Percentiles rank a stretch among this genome's conserved stretches.
These are phyloP conservation scores for Leccinellum rugosiceps DNA, from an alignment of 768 basidiomycete genomes.

Conservation along the genomic window DNA sequence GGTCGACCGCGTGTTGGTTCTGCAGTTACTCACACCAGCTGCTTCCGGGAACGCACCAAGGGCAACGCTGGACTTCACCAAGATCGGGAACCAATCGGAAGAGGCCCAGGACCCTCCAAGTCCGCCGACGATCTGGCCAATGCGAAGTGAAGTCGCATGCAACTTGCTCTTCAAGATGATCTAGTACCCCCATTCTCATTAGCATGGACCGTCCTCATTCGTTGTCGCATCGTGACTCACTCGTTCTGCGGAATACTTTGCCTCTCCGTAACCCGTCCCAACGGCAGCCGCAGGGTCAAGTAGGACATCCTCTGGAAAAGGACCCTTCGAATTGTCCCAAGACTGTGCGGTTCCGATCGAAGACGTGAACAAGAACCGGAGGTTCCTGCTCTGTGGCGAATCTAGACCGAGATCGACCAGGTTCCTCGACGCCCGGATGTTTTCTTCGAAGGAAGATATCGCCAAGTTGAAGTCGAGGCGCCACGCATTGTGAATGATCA, in stretches of 20 bases:
- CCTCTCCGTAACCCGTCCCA: slow-evolving; percentile 45
- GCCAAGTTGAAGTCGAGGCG: slow-evolving; percentile 40
- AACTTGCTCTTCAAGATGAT: slow-evolving; percentile 40
- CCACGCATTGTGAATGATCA: slow-evolving; percentile 45
- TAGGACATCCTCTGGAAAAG: slow-evolving; percentile 36
- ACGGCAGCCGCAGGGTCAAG: slow-evolving; percentile 32
- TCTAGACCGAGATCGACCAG: slow-evolving; percentile 31
- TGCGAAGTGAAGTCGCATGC: slow-evolving; percentile 36
- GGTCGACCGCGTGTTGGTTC: neutral
- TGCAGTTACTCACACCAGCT: slow-evolving; percentile 29
- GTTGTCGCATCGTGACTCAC: slow-evolving; percentile 14
- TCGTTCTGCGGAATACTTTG: slow-evolving; percentile 43
- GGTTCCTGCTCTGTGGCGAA: slow-evolving; percentile 22
- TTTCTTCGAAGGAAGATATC: slow-evolving; percentile 43
- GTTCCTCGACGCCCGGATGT: slow-evolving; percentile 37
- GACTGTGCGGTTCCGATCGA: slow-evolving; percentile 36
- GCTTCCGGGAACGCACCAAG: slow-evolving; percentile 29
- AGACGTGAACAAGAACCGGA: slow-evolving; percentile 40
- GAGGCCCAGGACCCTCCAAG: slow-evolving; percentile 40
- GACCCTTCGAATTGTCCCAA: slow-evolving; percentile 28
- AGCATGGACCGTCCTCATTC: neutral
- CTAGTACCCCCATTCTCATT: slow-evolving; percentile 11
- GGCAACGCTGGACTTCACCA: slow-evolving; percentile 34
- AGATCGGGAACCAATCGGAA: slow-evolving; percentile 46
- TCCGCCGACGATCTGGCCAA: slow-evolving; percentile 47